These are phyloP conservation scores for Aureobasidium sp. DNA, from an alignment of 2,329 filamentous ascomycete species.

Conservation along the genomic window DNA sequence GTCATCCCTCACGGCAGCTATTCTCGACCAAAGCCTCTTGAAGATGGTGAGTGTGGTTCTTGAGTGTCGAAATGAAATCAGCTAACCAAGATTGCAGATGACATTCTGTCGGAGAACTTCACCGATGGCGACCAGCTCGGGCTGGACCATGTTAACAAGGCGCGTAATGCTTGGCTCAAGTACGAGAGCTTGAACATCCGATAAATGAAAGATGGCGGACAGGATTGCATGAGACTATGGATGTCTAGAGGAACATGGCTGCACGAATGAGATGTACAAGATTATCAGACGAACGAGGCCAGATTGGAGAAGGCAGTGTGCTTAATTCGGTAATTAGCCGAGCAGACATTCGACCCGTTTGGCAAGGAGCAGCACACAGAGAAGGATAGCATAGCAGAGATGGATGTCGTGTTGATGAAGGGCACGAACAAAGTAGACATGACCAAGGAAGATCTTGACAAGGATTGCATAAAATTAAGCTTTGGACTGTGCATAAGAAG, in stretches of 20 bases:
- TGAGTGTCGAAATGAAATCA: background rate
- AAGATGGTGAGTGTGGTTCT: slow-evolving; percentile 62
- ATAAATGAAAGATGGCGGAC: slow-evolving; percentile 23
- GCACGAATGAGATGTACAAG: slow-evolving; percentile 2
- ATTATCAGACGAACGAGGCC: background rate
- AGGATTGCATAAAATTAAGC: background rate
- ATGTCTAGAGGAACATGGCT: background rate
- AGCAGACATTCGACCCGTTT: background rate
- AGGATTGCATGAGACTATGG: background rate
- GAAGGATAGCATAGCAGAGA: background rate
- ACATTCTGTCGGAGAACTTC: slow-evolving; percentile 40
- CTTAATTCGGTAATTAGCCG: background rate
- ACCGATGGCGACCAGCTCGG: slow-evolving; percentile 38
- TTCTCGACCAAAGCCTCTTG: slow-evolving; percentile 72
- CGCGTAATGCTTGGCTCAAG: slow-evolving; percentile 51
- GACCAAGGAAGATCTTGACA: background rate
- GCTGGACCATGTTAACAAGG: slow-evolving; percentile 58
- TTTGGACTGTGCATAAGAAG: background rate
- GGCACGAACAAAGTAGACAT: slow-evolving; percentile 4
- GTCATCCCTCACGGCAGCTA: slow-evolving; percentile 63
- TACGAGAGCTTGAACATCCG: slow-evolving; percentile 60
- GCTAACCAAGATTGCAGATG: slow-evolving; percentile 29
- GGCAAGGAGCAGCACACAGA: background rate
- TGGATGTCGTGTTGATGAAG: background rate
- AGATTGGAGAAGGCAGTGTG: background rate